Percentiles rank a stretch among this genome's conserved stretches.
Evolutionary conservation across 306 rosid genomes (phyloP).

Genomic region (Lagenaria siceraria): DNA sequence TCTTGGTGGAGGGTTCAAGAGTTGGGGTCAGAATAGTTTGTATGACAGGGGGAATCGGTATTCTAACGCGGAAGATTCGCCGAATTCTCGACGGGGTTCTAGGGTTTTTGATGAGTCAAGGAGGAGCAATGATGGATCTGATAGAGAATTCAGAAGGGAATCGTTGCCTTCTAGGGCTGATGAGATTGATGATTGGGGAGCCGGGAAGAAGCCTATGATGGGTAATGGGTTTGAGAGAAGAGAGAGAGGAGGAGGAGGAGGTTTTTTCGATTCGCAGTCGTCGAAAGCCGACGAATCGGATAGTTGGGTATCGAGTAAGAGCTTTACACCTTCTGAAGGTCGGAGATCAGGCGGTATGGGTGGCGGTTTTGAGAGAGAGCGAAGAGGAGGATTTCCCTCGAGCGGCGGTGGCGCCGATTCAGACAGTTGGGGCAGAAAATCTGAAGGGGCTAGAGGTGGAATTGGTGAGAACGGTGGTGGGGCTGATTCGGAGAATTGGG

Average conservation of each 20-base stretch:
- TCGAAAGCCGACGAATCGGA: conserved; percentile 80
- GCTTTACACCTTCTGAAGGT: conserved; percentile 43
- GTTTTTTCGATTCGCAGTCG: conserved; percentile 59
- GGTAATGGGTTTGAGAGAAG: conserved; percentile 47
- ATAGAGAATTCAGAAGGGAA: conserved; percentile 43
- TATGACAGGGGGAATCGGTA: conserved; percentile 17
- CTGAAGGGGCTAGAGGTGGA: conserved; percentile 17
- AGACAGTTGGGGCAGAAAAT: conserved; percentile 32
- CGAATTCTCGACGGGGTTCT: conserved; percentile 61
- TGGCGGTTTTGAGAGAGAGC: conserved; percentile 49
- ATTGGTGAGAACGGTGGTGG: conserved; percentile 27
- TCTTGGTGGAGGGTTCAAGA: conserved; percentile 52
- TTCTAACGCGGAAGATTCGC: conserved; percentile 36
- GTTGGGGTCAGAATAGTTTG: conserved; percentile 27
- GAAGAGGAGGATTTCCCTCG: conserved; percentile 20
- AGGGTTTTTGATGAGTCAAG: conserved; percentile 57
- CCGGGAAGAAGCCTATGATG: conserved; percentile 40
- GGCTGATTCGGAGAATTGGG: conserved; percentile 1
- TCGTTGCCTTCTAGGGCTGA: conserved; percentile 74
- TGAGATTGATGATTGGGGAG: conserved; percentile 77
- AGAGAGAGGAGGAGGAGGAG: conserved; percentile 36
- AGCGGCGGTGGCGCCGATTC: conserved; percentile 30
- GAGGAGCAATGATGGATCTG: conserved; percentile 26
- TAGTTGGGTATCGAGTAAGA: conserved; percentile 71
- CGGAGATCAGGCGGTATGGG: conserved; percentile 36